Evolutionary conservation across 768 basidiomycete species (phyloP).

Genomic region (Leucocoprinus leucothites): DNA sequence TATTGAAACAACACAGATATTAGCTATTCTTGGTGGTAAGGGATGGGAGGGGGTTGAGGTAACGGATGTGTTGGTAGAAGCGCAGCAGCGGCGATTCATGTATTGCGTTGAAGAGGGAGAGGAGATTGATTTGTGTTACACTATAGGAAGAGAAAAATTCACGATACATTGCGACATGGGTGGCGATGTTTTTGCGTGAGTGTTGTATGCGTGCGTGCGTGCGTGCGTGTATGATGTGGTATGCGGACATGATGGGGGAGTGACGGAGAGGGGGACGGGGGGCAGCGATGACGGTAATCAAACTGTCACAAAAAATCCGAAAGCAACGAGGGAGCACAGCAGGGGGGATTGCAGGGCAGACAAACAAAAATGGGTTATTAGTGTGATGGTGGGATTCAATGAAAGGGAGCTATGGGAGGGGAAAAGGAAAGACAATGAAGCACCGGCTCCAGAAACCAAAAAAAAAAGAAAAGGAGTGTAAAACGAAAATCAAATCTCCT

Average conservation of each 20-base stretch:
- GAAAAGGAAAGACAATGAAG: too few species aligned
- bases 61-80: too few species aligned
- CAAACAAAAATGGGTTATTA: too few species aligned
- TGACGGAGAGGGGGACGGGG: too few species aligned
- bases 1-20: conserved; percentile 12
- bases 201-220: not conserved
- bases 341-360: too few species aligned
- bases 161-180: conserved; percentile 12
- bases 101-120: not conserved
- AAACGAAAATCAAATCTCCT: conserved; percentile 51
- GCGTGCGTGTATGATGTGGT: not conserved
- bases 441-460: not conserved
- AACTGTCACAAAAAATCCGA: not conserved
- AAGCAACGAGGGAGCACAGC: not conserved
- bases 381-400: too few species aligned
- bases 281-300: conserved; percentile 7
- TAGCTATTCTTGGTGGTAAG: too few species aligned
- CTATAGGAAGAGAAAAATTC: conserved; percentile 1
- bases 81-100: not conserved
- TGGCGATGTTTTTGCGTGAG: too few species aligned
- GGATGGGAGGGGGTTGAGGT: not conserved
- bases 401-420: not conserved
- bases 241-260: not conserved
- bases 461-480: conserved; percentile 10
- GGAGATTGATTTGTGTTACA: conserved; percentile 10